These are phyloP conservation scores for Colletotrichum filicis DNA, from an alignment of 2,329 filamentous ascomycete genomes.

Conservation along the genomic window DNA sequence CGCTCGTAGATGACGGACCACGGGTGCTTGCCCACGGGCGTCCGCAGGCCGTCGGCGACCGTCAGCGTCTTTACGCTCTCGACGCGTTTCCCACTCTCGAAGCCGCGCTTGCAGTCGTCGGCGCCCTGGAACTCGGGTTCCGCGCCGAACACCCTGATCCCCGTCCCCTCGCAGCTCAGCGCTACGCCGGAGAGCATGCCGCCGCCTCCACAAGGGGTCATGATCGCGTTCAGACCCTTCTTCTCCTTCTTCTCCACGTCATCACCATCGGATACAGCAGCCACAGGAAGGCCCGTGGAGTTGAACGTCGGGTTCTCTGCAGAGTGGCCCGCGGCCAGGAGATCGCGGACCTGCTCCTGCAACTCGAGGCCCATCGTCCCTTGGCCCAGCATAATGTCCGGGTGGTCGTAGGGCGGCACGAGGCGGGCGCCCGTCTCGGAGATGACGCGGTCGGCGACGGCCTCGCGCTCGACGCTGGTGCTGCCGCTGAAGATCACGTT, in stretches of 20 bases:
- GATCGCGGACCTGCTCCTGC: conserved; percentile 73
- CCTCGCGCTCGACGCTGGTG: conserved; percentile 84
- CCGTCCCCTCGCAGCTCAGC: conserved; percentile 77
- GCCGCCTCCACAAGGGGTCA: conserved; percentile 88
- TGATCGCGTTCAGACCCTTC: conserved; percentile 72
- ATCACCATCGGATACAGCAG: neutral
- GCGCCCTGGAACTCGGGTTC: conserved; percentile 87
- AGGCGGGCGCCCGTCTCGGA: conserved; percentile 79
- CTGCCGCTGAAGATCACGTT: conserved; percentile 84
- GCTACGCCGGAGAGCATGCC: conserved; percentile 89
- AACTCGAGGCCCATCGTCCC: conserved; percentile 90
- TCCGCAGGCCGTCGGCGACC: conserved; percentile 89
- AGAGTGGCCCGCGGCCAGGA: conserved; percentile 52
- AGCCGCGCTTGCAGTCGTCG: conserved; percentile 82
- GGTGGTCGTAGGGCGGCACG: conserved; percentile 92
- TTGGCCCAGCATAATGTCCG: conserved; percentile 90
- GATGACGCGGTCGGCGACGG: conserved; percentile 76
- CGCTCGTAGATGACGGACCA: conserved; percentile 82
- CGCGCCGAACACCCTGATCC: conserved; percentile 83
- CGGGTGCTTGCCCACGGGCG: conserved; percentile 79
- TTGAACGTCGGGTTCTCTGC: conserved; percentile 23
- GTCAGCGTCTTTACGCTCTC: conserved; percentile 79
- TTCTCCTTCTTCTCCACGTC: conserved; percentile 13
- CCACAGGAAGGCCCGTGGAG: conserved; percentile 2
- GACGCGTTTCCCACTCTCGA: conserved; percentile 73